Percentiles rank a stretch among this genome's conserved stretches.
Evolutionary conservation across 139 green algal genomes (phyloP).

Genomic region (Chlorella sp.): DNA sequence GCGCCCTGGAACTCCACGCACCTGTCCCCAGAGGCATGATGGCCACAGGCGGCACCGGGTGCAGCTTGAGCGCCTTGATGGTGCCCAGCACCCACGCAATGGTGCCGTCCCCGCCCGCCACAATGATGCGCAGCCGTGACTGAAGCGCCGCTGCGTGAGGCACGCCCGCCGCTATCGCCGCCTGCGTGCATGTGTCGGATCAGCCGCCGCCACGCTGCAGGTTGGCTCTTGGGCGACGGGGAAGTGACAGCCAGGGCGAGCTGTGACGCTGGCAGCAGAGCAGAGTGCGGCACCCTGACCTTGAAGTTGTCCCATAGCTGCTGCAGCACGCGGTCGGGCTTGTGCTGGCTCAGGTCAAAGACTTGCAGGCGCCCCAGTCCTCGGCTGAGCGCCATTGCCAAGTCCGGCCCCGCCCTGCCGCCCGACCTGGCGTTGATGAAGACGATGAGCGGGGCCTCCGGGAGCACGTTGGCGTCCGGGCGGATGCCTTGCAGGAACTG

Average conservation of each 20-base stretch:
- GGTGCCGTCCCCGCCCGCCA: conserved; percentile 59
- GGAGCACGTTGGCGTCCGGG: not conserved
- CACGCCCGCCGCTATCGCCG: conserved; percentile 28
- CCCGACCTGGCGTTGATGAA: conserved; percentile 1
- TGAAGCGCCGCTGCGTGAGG: conserved; percentile 31
- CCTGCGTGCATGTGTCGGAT: conserved; percentile 5
- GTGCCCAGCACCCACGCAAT: conserved; percentile 61
- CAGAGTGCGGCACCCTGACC: too few species aligned
- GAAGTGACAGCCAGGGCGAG: too few species aligned
- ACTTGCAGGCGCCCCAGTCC: conserved; percentile 59
- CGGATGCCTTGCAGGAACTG: conserved; percentile 1
- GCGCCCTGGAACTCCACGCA: too few species aligned
- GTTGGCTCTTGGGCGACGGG: not conserved
- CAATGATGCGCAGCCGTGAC: conserved; percentile 64
- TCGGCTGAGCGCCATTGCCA: conserved; percentile 54
- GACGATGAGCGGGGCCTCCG: not conserved
- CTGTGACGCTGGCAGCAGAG: too few species aligned
- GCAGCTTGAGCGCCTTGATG: conserved; percentile 58
- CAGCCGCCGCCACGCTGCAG: not conserved
- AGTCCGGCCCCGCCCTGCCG: conserved; percentile 37
- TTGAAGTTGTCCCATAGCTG: conserved; percentile 64
- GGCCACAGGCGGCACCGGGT: conserved; percentile 59
- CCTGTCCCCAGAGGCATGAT: conserved; percentile 85
- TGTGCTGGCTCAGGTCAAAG: conserved; percentile 68
- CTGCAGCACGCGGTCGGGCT: conserved; percentile 63